Evolutionary conservation across 768 basidiomycete genomes (phyloP).

Genomic region (Boletus reticulatus): DNA sequence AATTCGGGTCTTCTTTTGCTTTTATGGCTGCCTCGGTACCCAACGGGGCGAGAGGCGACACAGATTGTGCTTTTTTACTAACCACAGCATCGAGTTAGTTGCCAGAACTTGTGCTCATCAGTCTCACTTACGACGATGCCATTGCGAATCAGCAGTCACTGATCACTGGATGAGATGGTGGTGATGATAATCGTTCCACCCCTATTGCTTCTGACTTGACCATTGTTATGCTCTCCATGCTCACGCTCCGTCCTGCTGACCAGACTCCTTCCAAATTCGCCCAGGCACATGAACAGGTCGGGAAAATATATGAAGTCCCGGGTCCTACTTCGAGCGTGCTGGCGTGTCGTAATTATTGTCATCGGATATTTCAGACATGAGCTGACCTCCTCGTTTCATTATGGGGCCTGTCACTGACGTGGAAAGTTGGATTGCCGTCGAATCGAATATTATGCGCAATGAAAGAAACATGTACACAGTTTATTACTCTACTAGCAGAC

Average conservation of each 20-base stretch:
- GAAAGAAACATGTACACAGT: too few species aligned
- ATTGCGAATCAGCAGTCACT: neutral
- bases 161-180: neutral
- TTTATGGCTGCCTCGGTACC: constrained; percentile 60
- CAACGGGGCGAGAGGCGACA: constrained; percentile 57
- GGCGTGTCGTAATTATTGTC: too few species aligned
- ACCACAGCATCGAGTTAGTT: neutral
- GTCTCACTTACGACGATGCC: constrained; percentile 11
- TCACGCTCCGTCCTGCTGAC: neutral
- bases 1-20: constrained; percentile 35
- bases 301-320: too few species aligned
- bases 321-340: too few species aligned
- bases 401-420: too few species aligned
- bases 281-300: neutral
- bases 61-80: constrained; percentile 33
- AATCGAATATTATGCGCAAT: too few species aligned
- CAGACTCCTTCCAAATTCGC: neutral
- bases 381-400: too few species aligned
- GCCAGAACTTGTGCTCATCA: neutral
- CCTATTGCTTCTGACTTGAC: neutral
- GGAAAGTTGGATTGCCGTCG: too few species aligned
- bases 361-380: too few species aligned
- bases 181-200: neutral
- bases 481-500: too few species aligned
- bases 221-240: too few species aligned